Evolutionary conservation across 2,329 filamentous ascomycete species (phyloP), one percentile per base, ranked within the genome.

Genomic region (Hymenoscyphus linearis): DNA sequence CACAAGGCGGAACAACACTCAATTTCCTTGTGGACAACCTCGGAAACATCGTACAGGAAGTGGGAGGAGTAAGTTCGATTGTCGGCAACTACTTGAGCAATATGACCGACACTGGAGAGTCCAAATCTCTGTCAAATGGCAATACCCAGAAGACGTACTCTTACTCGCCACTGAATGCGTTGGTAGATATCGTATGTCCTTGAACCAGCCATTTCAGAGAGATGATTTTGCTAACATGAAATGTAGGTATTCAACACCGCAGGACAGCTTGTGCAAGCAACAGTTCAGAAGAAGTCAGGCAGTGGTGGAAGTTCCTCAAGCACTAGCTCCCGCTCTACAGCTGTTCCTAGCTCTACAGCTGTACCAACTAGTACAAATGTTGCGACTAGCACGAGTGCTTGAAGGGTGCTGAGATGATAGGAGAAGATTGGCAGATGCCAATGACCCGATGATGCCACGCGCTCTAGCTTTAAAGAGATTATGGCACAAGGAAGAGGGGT

Each of bases 41-140:
- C 2, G 84, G 84, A 37, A 85, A 86, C 66, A 85, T 86, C 64
- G 81, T 86, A 1, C 82, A 85, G 67, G 79, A 85, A 66, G 81
- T 85, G 0, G 76, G 76, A 0, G 80, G 79, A 25, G 72, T 83
- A 0, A 79, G 76, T 60, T 75, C 74, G 22, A 85, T 86, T 62
- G 81, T 86, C 6, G 84, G 84, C 57, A 81, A 84, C 67, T 86
- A 78, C 70, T 68, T 78, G 67, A 74, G 75, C 60, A 85, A 85
- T 72, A 86, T 87, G 83, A 86, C 82, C 5, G 74, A 76, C 62
- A 78, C 78, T 55, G 66, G 70, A 37, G 53, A 66, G 5, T 57
- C 37, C 2, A n/a, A 63, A 58, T 66, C 70, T n/a, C 65, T 77
- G 5, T 67, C 68, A 1, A 74, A 72, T 36, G 75, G 75, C 1